Conservation (phyloP, 176 grass and related monocot genomes). For the Ensete ventricosum region DNA sequence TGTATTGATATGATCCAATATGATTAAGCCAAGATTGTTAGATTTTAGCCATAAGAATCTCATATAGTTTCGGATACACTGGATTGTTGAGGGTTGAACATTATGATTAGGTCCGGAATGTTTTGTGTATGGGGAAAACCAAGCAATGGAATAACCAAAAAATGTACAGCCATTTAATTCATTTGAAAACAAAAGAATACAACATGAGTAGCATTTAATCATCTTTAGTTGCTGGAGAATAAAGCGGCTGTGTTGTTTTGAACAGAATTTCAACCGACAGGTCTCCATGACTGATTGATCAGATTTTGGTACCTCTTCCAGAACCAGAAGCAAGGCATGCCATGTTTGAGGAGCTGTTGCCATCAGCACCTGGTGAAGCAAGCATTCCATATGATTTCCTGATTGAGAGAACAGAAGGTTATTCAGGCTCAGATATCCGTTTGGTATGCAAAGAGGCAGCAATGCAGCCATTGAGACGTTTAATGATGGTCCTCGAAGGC, state of each 20-base stretch:
- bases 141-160: too few species aligned
- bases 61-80: too few species aligned
- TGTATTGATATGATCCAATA: background rate
- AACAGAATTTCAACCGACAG: background rate
- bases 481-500: conserved; percentile 67
- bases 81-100: too few species aligned
- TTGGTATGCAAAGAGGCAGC: conserved; percentile 93
- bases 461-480: conserved; percentile 79
- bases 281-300: conserved; percentile 1
- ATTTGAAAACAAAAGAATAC: too few species aligned
- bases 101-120: too few species aligned
- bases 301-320: conserved; percentile 95
- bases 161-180: too few species aligned
- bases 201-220: too few species aligned
- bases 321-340: conserved; percentile 78
- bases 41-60: background rate
- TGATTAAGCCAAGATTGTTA: background rate
- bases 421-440: conserved; percentile 88
- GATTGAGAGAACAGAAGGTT: conserved; percentile 74
- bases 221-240: background rate
- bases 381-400: conserved; percentile 56
- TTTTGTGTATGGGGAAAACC: too few species aligned
- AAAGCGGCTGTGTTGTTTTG: background rate
- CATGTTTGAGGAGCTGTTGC: conserved; percentile 80
- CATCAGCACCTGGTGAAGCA: conserved; percentile 31